These are phyloP conservation scores for Glaciozyma antarctica DNA, from an alignment of 768 basidiomycete genomes.

Conservation along the genomic window DNA sequence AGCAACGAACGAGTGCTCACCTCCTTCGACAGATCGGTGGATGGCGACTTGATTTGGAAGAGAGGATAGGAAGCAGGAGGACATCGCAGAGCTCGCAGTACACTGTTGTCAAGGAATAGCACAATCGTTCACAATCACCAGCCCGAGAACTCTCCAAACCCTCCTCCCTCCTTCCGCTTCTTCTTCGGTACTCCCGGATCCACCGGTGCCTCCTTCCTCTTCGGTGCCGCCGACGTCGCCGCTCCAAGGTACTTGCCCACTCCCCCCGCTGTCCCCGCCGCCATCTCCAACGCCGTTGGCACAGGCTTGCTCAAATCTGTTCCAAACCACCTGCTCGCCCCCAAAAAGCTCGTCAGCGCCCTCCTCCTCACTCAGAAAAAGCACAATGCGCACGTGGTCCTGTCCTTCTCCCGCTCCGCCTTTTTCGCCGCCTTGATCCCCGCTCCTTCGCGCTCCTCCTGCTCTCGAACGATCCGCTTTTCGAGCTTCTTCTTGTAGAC, in stretches of 20 bases:
- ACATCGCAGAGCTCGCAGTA: too few species aligned
- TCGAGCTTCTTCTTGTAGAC: slow-evolving; percentile 75
- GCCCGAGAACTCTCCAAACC: slow-evolving; percentile 82
- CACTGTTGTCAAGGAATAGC: too few species aligned
- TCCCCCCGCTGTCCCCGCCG: background rate
- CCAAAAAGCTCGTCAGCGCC: too few species aligned
- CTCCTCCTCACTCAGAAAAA: too few species aligned
- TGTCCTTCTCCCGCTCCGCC: slow-evolving; percentile 41
- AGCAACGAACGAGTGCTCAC: too few species aligned
- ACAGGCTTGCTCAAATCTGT: slow-evolving; percentile 50
- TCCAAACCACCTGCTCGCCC: slow-evolving; percentile 59
- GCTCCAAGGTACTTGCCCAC: slow-evolving; percentile 24
- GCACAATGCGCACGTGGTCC: slow-evolving; percentile 40
- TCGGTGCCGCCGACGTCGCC: slow-evolving; percentile 10
- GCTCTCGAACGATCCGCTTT: slow-evolving; percentile 44
- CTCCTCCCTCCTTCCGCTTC: slow-evolving; percentile 72
- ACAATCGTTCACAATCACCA: slow-evolving; percentile 47
- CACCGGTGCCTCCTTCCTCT: slow-evolving; percentile 19
- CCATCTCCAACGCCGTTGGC: slow-evolving; percentile 2
- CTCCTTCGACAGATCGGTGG: too few species aligned
- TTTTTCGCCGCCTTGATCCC: slow-evolving; percentile 26
- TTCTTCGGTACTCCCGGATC: slow-evolving; percentile 40
- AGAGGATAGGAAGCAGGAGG: too few species aligned
- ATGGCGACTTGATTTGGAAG: too few species aligned
- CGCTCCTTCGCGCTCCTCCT: slow-evolving; percentile 42